phyloP scores from a whole-genome alignment of 2,329 filamentous ascomycete genomes.

The Ophiostoma triangulosporum region DNA sequence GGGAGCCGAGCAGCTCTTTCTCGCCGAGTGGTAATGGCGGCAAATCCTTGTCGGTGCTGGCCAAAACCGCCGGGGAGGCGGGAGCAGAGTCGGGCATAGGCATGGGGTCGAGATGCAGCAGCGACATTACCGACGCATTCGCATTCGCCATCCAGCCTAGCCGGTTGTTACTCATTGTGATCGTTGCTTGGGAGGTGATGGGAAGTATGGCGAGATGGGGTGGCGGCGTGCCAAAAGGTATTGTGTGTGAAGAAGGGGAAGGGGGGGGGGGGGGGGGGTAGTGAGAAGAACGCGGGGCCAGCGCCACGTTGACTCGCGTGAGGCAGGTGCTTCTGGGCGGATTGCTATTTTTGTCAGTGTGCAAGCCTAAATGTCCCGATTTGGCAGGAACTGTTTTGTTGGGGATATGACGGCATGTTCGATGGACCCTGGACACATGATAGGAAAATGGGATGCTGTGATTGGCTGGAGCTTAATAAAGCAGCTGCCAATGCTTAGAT shows the following conservation, averaged over 20 bases:
- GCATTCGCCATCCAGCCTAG: slow-evolving; percentile 21
- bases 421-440: slow-evolving; percentile 6
- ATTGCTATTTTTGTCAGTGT: not conserved
- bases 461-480: not conserved
- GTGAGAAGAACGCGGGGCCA: not conserved
- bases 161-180: slow-evolving; percentile 13
- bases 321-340: not conserved
- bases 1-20: not conserved
- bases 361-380: too few species aligned
- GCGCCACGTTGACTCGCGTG: not conserved
- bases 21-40: slow-evolving; percentile 25
- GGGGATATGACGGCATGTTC: slow-evolving; percentile 9
- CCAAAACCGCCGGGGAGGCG: slow-evolving; percentile 16
- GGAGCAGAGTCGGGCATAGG: slow-evolving; percentile 48
- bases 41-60: slow-evolving; percentile 32
- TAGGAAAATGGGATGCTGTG: not conserved
- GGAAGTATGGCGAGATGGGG: not conserved
- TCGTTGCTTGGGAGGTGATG: not conserved
- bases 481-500: not conserved
- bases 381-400: slow-evolving; percentile 5
- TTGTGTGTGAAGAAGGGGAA: too few species aligned
- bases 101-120: slow-evolving; percentile 69
- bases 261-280: not conserved
- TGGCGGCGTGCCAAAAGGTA: too few species aligned
- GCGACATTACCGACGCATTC: slow-evolving; percentile 45